Conservation (phyloP, 441 rosid genomes). For the Capsella rubella region DNA sequence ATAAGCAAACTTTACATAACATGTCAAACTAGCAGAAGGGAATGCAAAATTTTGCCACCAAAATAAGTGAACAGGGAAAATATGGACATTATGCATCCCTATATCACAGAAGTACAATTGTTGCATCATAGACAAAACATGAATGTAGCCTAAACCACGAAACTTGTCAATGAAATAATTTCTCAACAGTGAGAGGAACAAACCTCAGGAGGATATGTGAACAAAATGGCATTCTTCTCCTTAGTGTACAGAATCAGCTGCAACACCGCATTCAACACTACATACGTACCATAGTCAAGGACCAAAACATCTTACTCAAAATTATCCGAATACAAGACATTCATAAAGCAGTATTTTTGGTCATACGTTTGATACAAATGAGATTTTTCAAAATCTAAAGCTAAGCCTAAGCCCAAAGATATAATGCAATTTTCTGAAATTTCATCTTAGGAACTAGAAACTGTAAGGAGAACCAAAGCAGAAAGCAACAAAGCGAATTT, state of each 20-base stretch:
- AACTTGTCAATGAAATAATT: conserved; percentile 3
- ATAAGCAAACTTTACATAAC: not conserved
- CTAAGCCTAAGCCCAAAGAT: conserved; percentile 19
- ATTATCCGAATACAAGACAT: not conserved
- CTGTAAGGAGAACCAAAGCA: conserved; percentile 18
- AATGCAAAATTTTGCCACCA: not conserved
- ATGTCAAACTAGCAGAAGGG: conserved; percentile 8
- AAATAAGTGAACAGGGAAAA: not conserved
- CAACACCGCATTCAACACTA: conserved; percentile 71
- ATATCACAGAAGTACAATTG: conserved; percentile 13
- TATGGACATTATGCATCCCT: not conserved
- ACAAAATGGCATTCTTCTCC: conserved; percentile 92
- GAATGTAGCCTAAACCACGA: not conserved
- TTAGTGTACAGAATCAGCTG: conserved; percentile 85
- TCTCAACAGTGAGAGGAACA: conserved; percentile 34
- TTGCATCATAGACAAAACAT: not conserved
- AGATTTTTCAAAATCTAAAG: not conserved
- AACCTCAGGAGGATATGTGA: conserved; percentile 90
- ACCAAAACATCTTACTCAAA: conserved; percentile 25
- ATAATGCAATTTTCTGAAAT: not conserved
- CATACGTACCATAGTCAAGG: conserved; percentile 46
- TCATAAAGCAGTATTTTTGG: not conserved
- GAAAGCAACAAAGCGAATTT: conserved; percentile 11
- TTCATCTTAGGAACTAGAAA: conserved; percentile 3
- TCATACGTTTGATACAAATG: not conserved